Evolutionary conservation across 305 asterid genomes (phyloP).

Genomic region (Fraxinus dipetala): DNA sequence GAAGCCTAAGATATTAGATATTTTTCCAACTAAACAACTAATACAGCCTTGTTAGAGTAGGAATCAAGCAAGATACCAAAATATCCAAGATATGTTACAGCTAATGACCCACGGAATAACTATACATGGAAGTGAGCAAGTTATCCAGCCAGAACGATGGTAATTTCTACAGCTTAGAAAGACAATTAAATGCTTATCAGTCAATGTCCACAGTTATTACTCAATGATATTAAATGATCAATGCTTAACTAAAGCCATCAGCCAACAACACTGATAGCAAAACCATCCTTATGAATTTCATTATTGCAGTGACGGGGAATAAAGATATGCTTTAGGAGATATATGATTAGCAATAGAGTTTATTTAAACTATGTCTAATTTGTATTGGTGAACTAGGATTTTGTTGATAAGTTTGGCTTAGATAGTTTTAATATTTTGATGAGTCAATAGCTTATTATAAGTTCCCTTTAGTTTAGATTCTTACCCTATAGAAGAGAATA

Average conservation of each 20-base stretch:
- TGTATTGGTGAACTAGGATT: neutral
- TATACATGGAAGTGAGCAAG: neutral
- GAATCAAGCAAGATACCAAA: conserved; percentile 6
- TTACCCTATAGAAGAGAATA: neutral
- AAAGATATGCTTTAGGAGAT: conserved; percentile 9
- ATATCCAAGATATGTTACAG: neutral
- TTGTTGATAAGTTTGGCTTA: neutral
- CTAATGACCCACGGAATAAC: conserved; percentile 1
- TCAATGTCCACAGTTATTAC: neutral
- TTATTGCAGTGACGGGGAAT: conserved; percentile 4
- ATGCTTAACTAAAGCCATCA: neutral
- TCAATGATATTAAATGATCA: neutral
- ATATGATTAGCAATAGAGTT: neutral
- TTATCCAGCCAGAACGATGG: neutral
- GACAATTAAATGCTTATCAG: neutral
- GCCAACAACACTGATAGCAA: neutral
- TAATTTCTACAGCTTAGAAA: neutral
- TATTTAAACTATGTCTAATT: neutral
- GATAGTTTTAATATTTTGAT: neutral
- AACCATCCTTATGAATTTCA: neutral
- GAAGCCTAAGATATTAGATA: conserved; percentile 5
- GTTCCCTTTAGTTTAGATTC: neutral
- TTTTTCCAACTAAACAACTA: neutral
- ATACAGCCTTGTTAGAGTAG: neutral
- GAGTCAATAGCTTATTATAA: neutral